A percentile compares a stretch with the other conserved stretches of the same genome.
phyloP scores from a whole-genome alignment of 768 basidiomycete species.

The Mycena albidolilacea region DNA sequence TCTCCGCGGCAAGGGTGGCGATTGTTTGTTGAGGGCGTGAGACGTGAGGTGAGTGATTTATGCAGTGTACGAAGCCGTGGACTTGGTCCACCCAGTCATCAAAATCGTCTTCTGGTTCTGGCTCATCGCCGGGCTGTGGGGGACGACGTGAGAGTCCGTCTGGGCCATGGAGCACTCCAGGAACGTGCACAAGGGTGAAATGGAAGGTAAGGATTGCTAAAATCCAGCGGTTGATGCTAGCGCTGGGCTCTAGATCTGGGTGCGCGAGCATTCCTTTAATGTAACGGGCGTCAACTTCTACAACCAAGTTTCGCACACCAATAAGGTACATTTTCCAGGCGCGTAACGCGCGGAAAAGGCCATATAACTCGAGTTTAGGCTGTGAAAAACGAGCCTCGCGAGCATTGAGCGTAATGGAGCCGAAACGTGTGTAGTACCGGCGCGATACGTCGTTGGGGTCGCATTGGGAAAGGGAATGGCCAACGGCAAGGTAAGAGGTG shows the following conservation, averaged over 20 bases:
- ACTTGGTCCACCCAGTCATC: conserved; percentile 33
- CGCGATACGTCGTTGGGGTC: conserved; percentile 34
- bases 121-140: conserved; percentile 29
- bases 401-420: conserved; percentile 54
- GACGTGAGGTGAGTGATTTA: conserved; percentile 20
- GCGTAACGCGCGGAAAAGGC: conserved; percentile 45
- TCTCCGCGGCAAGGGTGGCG: conserved; percentile 5
- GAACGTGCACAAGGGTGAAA: conserved; percentile 37
- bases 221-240: conserved; percentile 47
- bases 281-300: conserved; percentile 56
- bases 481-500: conserved; percentile 51
- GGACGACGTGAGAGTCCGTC: conserved; percentile 49
- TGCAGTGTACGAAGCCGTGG: conserved; percentile 40
- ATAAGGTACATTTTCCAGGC: conserved; percentile 45
- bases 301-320: conserved; percentile 47
- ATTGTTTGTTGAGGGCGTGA: conserved; percentile 3
- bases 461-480: conserved; percentile 51
- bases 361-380: conserved; percentile 54
- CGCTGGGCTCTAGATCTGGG: conserved; percentile 44
- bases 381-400: conserved; percentile 47
- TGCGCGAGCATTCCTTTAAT: conserved; percentile 53
- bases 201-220: conserved; percentile 47
- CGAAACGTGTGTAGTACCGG: conserved; percentile 47
- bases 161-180: conserved; percentile 33
- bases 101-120: neutral